Base-by-base conservation (phyloP, 2,329 filamentous ascomycete species). In the Penicillium sp. region DNA sequence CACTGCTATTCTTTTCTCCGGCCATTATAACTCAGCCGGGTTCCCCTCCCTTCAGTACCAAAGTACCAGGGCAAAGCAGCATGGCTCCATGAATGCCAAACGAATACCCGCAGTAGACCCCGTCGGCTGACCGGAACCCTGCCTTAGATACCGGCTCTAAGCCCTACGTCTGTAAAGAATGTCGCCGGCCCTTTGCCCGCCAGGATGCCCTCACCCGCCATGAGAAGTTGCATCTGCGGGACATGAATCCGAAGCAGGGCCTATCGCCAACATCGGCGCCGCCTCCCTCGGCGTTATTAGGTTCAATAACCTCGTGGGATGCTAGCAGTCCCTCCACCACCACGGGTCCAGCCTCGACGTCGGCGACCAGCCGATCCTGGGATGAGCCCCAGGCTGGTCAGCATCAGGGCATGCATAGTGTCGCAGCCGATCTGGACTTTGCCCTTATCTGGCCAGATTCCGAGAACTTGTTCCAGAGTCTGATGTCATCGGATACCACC, bases 401-500 rank as follows among this genome's bases (percentile, higher is more conserved):
- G 20, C 58, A 67, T 47, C 38, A 62, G 6, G 61, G 55, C 3
- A 59, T 73, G 56, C 66, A 74, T 4, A 62, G 70, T 60, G 58
- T 63, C 22, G 59, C 67, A 1, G 63, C 68, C 4, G 76, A 78
- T 31, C 58, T 77, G 5, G 76, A 80, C 57, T 79, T 78, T 51
- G 69, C 75, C 14, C 64, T 81, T 20, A 75, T 79, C 48, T 81
- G 78, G 78, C 78, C 78, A 11, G 78, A 81, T 60, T 78, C 78
- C 2, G 78, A 80, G 59, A 71, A 76, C 58, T 59, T 80, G 25
- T 79, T 79, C 41, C 78, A 80, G 58, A 78, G 71, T 63, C 69
- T 81, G 51, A 77, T 80, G 70, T 75, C 75, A n/a, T 70, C 72
- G 0, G 77, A 79, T 48, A 67, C 68, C 7, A 66, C 71, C 2